Base-by-base conservation (phyloP, 495 filamentous ascomycete genomes). In the Trichoderma parareesei region DNA sequence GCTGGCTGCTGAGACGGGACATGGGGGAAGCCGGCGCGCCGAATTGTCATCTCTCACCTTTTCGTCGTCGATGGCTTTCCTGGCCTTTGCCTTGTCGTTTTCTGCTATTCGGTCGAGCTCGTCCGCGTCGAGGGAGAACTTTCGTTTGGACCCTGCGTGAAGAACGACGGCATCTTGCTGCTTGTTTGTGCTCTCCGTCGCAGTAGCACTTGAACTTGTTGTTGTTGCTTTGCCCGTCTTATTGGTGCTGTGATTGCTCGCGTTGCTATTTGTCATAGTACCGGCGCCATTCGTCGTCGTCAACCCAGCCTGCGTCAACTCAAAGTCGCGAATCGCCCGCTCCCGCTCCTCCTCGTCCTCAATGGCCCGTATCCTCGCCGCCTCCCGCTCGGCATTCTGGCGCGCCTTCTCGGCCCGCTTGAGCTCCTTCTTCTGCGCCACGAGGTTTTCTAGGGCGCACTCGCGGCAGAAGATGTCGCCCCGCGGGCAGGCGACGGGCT, bases 391-490 rank as follows among this genome's bases (percentile, higher is more conserved):
- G 67, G 83, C 79, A 55, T 78, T 74, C 71, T 91, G 90, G 53
- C 81, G 76, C 53, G 86, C 82, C 65, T 83, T 85, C 71, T 92
- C 91, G 14, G 88, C 68, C 0, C 94, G 82, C 71, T 93, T 95
- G 69, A 98, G 96, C 73, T 97, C 95, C 75, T 94, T 90, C 67
- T 90, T 84, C 75, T 98, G 94, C 6, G 91, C 84, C 1, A 98
- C 82, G 49, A 98, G 86, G 72, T 97, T 96, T 70, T 78, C 90
- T 38, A 97, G 85, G 10, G 93, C 92, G 76, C 94, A 98, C 75
- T 98, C 94, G 65, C 92, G 85, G 71, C 94, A 98, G 77, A 98
- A 98, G n/a, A 98, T 82, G 73, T 98, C 92, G 61, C 93, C 94
- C 66, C 89, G 85, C 14, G 75, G 65, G 69, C 85, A 87, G 0